Evolutionary conservation across 176 grass and related monocot species (phyloP), one percentile per base, ranked within the genome.

Genomic region (Triticum monococcum): DNA sequence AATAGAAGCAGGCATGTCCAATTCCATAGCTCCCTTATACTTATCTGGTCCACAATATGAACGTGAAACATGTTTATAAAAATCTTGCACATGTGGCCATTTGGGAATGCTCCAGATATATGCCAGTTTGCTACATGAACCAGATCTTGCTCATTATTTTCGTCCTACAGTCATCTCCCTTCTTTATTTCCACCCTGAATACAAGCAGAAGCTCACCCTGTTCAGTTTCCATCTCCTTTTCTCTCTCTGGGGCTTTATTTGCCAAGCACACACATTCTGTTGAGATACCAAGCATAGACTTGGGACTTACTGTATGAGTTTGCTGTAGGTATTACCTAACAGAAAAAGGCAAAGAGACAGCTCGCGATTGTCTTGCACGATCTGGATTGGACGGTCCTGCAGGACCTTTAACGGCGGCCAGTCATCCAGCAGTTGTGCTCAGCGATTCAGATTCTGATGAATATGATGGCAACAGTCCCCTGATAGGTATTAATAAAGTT

Each of bases 321-420:
- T 86, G 12, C 4, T 75, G 63, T 85, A 95, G 96, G 86, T 98
- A 89, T 89, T 92, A 46, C 86, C 70, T 98, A 70, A 93, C 96
- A 37, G 87, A 88, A 90, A 88, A 98, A 90, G 96, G 96, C 7
- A 75, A 83, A 86, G 81, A 40, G 26, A 89, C 88, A 90, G 96
- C 91, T 63, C 28, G 23, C 81, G 93, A 98, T 36, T 92, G 88
- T 82, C 79, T 98, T 41, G 69, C 88, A 64, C 83, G 88, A n/a
- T 90, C 91, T 89, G 88, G 91, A 75, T 90, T 93, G 64, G 85
- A 63, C 8, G 66, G 85, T 84, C 81, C 75, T 50, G 48, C 78
- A 52, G 64, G 32, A 66, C 40, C 64, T 75, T 74, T 79, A 62
- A 56, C 48, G 45, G 48, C 10, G 23, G 80, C 38, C 23, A 12